Conservation (phyloP, 257 asterid species). For the Gardenia jasminoides region DNA sequence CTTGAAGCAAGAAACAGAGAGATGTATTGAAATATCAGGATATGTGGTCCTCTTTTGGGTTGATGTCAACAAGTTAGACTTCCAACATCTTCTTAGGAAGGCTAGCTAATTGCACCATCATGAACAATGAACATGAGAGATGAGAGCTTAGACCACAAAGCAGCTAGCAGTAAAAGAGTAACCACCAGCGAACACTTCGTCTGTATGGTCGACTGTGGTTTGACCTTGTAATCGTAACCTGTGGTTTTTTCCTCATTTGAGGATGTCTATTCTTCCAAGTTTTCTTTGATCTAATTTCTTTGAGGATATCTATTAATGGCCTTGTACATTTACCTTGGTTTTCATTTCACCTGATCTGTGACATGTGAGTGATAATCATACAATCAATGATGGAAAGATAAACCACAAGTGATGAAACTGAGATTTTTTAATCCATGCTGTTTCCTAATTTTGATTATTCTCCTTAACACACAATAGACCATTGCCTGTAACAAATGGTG, state of each 20-base stretch:
- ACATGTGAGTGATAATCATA: neutral
- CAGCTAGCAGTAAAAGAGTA: too few species aligned
- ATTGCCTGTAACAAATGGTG: neutral
- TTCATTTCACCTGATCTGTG: neutral
- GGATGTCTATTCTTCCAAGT: neutral
- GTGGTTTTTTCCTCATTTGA: neutral
- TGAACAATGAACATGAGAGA: too few species aligned
- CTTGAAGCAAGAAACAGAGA: too few species aligned
- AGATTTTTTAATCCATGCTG: neutral
- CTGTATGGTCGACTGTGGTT: neutral
- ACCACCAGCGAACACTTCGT: neutral
- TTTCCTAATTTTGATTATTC: neutral
- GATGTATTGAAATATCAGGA: too few species aligned
- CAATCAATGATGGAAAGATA: neutral
- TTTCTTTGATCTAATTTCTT: neutral
- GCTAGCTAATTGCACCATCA: too few species aligned
- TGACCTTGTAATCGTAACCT: neutral
- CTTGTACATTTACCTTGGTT: conserved; percentile 3
- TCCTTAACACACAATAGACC: neutral
- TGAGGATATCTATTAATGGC: neutral
- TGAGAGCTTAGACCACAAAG: too few species aligned
- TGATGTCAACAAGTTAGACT: too few species aligned
- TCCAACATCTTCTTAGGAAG: too few species aligned
- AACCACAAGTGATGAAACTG: neutral
- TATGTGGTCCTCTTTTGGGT: too few species aligned